Percentiles rank a stretch among this genome's conserved stretches.
Evolutionary conservation across 1,139 yeast species (phyloP).

Genomic region (Saccharomyces pastorianus): DNA sequence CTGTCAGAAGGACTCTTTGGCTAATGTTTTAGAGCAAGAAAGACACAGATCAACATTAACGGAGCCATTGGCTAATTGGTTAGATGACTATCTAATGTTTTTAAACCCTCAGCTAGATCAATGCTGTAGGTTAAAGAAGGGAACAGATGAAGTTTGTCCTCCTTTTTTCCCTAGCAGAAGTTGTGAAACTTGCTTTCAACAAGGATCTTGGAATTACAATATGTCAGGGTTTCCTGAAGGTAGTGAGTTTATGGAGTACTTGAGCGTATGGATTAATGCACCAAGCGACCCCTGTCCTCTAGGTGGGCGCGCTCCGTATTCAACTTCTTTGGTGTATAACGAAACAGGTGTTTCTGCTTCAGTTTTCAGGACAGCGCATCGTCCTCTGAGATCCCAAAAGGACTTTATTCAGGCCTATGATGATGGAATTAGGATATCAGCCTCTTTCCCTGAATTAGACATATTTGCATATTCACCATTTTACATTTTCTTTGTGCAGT

Average conservation of each 20-base stretch:
- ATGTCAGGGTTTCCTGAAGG: conserved; percentile 85
- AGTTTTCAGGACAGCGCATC: conserved; percentile 72
- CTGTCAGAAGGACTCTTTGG: conserved; percentile 69
- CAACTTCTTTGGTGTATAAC: conserved; percentile 46
- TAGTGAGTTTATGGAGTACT: conserved; percentile 61
- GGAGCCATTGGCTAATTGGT: conserved; percentile 86
- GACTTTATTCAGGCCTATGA: conserved; percentile 79
- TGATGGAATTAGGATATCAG: conserved; percentile 61
- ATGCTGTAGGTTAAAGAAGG: conserved; percentile 68
- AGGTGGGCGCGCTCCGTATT: conserved; percentile 92
- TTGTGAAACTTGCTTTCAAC: conserved; percentile 63
- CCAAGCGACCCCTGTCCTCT: conserved; percentile 90
- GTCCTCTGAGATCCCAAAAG: conserved; percentile 68
- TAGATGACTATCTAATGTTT: conserved; percentile 84
- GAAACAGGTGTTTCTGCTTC: conserved; percentile 46
- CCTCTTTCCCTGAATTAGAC: conserved; percentile 48
- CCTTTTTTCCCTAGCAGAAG: conserved; percentile 63
- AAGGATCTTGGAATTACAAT: conserved; percentile 55
- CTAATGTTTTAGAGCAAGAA: conserved; percentile 81
- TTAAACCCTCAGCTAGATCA: conserved; percentile 78
- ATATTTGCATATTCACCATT: conserved; percentile 88
- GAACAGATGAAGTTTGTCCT: conserved; percentile 46
- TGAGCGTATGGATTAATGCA: conserved; percentile 72
- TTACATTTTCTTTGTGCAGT: conserved; percentile 88
- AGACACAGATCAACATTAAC: conserved; percentile 60